phyloP scores from a whole-genome alignment of 345 rosid genomes.

The Isatis tinctoria region DNA sequence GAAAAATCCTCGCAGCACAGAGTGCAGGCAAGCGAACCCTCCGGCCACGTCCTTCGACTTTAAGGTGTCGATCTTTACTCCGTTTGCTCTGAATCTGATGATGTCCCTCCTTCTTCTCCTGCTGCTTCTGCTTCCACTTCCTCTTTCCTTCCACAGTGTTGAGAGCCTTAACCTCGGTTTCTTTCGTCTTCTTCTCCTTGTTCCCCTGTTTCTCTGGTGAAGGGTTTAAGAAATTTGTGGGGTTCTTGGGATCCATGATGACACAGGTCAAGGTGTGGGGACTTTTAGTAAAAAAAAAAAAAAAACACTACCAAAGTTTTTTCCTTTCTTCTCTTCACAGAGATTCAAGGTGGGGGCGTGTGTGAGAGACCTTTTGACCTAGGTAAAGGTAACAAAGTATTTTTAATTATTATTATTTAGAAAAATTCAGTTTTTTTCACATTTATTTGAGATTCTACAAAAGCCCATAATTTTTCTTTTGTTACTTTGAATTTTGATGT shows the following conservation, averaged over 20 bases:
- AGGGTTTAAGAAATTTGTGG: slow-evolving; percentile 1
- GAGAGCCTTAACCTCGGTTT: not conserved
- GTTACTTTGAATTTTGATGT: too few relatives aligned
- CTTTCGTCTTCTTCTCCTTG: not conserved
- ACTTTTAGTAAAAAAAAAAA: not conserved
- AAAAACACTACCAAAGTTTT: slow-evolving; percentile 2
- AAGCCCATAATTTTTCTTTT: too few relatives aligned
- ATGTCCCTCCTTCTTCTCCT: not conserved
- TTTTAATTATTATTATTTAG: not conserved
- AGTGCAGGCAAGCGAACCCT: slow-evolving; percentile 4
- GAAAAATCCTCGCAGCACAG: slow-evolving; percentile 18
- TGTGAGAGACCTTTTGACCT: not conserved
- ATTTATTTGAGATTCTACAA: too few relatives aligned
- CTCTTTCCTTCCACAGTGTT: slow-evolving; percentile 3
- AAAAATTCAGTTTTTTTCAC: too few relatives aligned
- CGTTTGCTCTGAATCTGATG: not conserved
- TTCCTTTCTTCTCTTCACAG: not conserved
- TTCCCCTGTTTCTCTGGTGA: not conserved
- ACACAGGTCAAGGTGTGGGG: not conserved
- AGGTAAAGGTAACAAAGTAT: not conserved
- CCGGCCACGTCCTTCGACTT: slow-evolving; percentile 22
- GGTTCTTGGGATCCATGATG: slow-evolving; percentile 20
- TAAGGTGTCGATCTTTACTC: slow-evolving; percentile 6
- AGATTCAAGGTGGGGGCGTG: not conserved
- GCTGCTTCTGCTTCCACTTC: not conserved